Base-by-base conservation (phyloP, 495 filamentous ascomycete genomes). In the Daldinia childiae region DNA sequence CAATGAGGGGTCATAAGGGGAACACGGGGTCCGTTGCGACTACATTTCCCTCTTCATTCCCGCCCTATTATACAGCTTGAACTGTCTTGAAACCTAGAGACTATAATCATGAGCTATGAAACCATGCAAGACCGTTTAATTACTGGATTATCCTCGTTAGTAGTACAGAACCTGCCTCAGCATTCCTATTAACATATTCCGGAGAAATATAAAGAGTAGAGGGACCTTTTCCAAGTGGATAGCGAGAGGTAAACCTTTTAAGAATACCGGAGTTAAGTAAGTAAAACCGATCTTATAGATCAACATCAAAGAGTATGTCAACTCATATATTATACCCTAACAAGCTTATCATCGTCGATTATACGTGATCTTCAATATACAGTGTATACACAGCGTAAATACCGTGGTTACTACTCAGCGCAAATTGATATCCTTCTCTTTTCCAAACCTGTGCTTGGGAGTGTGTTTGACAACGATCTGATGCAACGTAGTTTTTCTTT, bases 401-500 rank as follows among this genome's bases (percentile, higher is more conserved):
- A 48, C 43, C 19, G 17, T 48, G n/a, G 21, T 7, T 48, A 21
- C 7, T 2, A 24, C 17, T 24, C 5, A 24, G 43, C 4, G 1
- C 24, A 17, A 17, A 41, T 7, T 8, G 1, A 41, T 15, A 41
- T 41, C 14, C 34, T 48, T 48, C 43, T 24, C 43, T 24, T 24
- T 11, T 21, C 17, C 6, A 17, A 21, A 9, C 7, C 19, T 6
- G 6, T 45, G n/a, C 6, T 7, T 45, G n/a, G 7, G n/a, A 21
- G 21, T 17, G 7, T 45, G 41, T 19, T 11, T 9, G 17, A 5
- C 17, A 45, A 21, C 41, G 41, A 45, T 45, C 17, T 45, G 41
- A 45, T 45, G 41, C 41, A 45, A 45, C 41, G 43, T 48, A 48
- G 8, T 48, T 48, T 48, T 45, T n/a, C n/a, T n/a, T n/a, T n/a